Evolutionary conservation across 306 rosid species (phyloP), one percentile per base, ranked within the genome.

Genomic region (Cicer chorassanicum): DNA sequence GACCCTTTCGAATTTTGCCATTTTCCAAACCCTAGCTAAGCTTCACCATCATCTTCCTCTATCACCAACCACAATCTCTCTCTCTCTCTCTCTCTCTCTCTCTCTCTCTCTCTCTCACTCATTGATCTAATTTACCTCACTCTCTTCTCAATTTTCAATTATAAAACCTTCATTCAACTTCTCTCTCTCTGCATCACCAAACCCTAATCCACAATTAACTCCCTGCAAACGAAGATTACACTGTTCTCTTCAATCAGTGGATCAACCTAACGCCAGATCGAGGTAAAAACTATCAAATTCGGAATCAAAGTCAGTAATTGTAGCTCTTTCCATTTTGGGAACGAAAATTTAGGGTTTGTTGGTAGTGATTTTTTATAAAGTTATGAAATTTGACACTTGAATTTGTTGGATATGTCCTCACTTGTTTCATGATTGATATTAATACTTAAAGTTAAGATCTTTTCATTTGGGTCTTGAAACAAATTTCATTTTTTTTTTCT

Each of bases 251-350:
- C 45, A 46, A 36, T 42, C 44, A 16, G 39, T 39, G 74, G 78
- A 77, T 77, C 74, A 42, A 16, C 53, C 80, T 73, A 10, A 24
- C 12, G 53, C 46, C 81, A 73, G 82, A 84, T 84, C 87, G 55
- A 84, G 87, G 87, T 81, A 84, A 84, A 68, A 61, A 69, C 4
- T 54, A 53, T 73, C 46, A 38, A 46, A 72, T 80, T 80, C 48
- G 16, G n/a, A 16, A 43, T 73, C 48, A 24, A 14, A 24, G 48
- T 56, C 45, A 69, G 60, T 76, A 36, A n/a, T 66, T 80, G 71
- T 72, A 9, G 49, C 13, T 51, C 4, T 19, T 75, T 74, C 62
- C 45, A 14, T 14, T 38, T 10, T 68, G 24, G 21, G 70, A 24
- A 40, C 59, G 46, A 46, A 63, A 80, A 68, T 54, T 45, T 18